Conservation (phyloP, 345 rosid genomes). For the Corymbia maculata region DNA sequence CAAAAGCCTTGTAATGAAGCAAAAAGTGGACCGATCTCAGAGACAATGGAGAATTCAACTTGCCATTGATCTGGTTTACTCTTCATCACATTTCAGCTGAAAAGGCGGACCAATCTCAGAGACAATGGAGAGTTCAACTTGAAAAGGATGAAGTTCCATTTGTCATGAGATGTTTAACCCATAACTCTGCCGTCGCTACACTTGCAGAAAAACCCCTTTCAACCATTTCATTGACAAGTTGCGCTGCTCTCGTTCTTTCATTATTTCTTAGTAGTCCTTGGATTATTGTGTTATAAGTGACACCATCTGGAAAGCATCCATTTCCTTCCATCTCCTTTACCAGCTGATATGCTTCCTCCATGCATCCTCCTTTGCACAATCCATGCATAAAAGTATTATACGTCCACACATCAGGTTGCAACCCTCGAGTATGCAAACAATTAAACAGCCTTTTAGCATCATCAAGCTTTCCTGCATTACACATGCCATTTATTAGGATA, state of each 20-base stretch:
- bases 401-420: neutral
- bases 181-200: neutral
- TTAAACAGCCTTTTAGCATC: neutral
- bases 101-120: neutral
- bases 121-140: neutral
- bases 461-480: neutral
- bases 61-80: neutral
- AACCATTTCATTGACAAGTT: neutral
- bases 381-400: neutral
- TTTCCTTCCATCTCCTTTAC: neutral
- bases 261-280: neutral
- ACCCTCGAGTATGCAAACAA: neutral
- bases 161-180: neutral
- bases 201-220: neutral
- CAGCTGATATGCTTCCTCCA: neutral
- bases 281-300: neutral
- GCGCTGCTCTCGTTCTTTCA: neutral
- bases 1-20: neutral
- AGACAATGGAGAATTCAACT: neutral
- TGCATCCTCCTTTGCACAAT: neutral
- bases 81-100: neutral
- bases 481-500: neutral
- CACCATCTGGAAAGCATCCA: neutral
- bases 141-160: neutral
- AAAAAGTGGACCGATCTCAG: neutral